Evolutionary conservation across 106 monocot genomes (phyloP), one percentile per base, ranked within the genome.

Genomic region (Chionographis japonica): DNA sequence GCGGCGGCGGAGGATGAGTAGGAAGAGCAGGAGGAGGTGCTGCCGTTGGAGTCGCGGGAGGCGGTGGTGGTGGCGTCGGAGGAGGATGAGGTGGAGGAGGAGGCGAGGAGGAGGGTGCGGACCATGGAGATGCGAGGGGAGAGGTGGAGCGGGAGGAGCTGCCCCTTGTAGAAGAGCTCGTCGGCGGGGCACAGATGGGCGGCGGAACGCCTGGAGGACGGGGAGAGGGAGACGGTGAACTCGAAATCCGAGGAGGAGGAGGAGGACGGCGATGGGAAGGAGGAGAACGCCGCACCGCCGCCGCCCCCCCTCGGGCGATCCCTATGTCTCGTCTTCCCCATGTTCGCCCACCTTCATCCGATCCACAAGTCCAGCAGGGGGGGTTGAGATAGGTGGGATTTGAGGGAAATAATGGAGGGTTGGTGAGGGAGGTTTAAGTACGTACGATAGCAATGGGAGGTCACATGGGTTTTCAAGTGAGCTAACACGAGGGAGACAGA

Each of bases 81-180:
- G 52, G 79, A 68, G 38, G 88, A 81, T 40, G 84, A 81, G 46
- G 74, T 54, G 12, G 85, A 82, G 61, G 85, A 78, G 19, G 91
- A 87, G 7, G 84, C 41, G 15, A 84, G 81, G 42, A 92, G 76
- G 17, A 92, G 82, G 13, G 83, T 76, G 16, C 83, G 74, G 63
- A 92, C 83, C 92, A 92, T 92, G 68, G 85, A 81, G 65, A 88
- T 74, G 13, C 92, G 77, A 0, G 88, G 92, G 12, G 85, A 83
- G 78, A 92, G 92, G 68, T 92, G 92, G 73, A 93, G 92, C 4
- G 92, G 92, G 38, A 93, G 86, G 71, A 93, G 83, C 73, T 93
- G 88, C 53, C 92, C 92, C 68, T 86, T 93, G 81, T 88, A 93
- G 83, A 93, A 93, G 52, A 93, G 80, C 74, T 93, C 92, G 80